A percentile compares a stretch with the other conserved stretches of the same genome.
These are phyloP conservation scores for Cytospora schulzeri DNA, from an alignment of 2,329 filamentous ascomycete species.

Conservation along the genomic window DNA sequence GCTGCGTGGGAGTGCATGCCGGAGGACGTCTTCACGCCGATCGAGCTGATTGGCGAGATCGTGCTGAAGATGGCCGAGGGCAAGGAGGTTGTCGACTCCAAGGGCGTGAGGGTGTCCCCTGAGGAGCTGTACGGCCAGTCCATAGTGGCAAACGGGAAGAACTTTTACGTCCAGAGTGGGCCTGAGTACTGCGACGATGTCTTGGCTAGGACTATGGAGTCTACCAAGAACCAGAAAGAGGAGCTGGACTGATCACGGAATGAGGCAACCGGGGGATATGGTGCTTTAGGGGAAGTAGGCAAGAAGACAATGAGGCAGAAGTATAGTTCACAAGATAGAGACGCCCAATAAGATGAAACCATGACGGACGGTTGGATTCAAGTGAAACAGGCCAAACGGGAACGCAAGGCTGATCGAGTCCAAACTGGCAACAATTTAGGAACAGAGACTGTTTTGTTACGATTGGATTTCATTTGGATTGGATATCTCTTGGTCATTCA, in stretches of 20 bases:
- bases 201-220: slow-evolving; percentile 8
- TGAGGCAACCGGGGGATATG: background rate
- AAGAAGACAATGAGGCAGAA: no score
- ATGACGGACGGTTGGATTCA: no score
- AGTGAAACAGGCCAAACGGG: no score
- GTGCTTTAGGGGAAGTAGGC: background rate
- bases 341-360: no score
- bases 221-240: background rate
- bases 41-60: slow-evolving; percentile 6
- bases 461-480: background rate
- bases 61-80: slow-evolving; percentile 20
- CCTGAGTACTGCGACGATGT: slow-evolving; percentile 14
- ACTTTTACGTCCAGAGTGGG: slow-evolving; percentile 11
- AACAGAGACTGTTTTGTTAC: background rate
- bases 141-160: slow-evolving; percentile 18
- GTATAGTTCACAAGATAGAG: no score
- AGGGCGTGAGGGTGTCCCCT: slow-evolving; percentile 1
- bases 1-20: slow-evolving; percentile 10
- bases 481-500: background rate
- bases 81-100: slow-evolving; percentile 16
- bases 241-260: background rate
- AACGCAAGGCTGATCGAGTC: no score
- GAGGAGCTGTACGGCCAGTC: slow-evolving; percentile 21
- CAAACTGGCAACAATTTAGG: no score
- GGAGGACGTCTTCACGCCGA: slow-evolving; percentile 18